Base-by-base conservation (phyloP, 2,329 filamentous ascomycete genomes). In the Clarireedia homoeocarpa region DNA sequence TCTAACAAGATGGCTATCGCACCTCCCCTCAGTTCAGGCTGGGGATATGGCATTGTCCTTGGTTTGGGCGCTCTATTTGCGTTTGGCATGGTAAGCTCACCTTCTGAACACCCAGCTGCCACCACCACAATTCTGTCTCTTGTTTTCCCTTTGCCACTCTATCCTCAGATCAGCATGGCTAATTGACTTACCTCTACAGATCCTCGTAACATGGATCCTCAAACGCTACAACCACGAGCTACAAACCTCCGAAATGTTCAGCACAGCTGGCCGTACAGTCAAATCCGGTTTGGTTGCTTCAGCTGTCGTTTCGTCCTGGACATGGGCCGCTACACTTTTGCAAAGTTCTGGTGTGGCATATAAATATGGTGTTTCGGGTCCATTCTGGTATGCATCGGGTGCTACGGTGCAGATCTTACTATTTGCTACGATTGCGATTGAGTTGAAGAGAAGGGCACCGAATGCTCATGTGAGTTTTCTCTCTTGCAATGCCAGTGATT, bases 201-300 rank as follows among this genome's bases (percentile, higher is more conserved):
- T 70, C 26, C 62, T 70, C 23, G 66, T 69, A 10, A 70, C 68
- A 20, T 70, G 65, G 64, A 60, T 68, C 47, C 64, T 70, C 51
- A 70, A 69, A 56, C 63, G 79, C 62, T 86, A 86, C 68, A 84
- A 85, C 66, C 78, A 84, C 75, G 90, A 94, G 70, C 75, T 91
- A 3, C 90, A 95, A 70, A 96, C 91, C 0, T 91, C 88, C 0
- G 91, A 96, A 73, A 94, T 91, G 82, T 96, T 96, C 77, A 91
- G 81, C 61, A 95, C 91, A 0, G 91, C 91, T 50, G 90, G 90
- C 17, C 79, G 91, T 59, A 91, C 88, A 1, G 89, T 96, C 62
- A 96, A 95, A 69, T 91, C 89, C 7, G 91, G 91, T 45, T 77
- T 96, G 14, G 89, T 95, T 0, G 88, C 89, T 10, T 88, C 89